Evolutionary conservation across 192 early-diverging fungal genomes (phyloP), one percentile per base, ranked within the genome.

Genomic region (Backusella morwellensis): DNA sequence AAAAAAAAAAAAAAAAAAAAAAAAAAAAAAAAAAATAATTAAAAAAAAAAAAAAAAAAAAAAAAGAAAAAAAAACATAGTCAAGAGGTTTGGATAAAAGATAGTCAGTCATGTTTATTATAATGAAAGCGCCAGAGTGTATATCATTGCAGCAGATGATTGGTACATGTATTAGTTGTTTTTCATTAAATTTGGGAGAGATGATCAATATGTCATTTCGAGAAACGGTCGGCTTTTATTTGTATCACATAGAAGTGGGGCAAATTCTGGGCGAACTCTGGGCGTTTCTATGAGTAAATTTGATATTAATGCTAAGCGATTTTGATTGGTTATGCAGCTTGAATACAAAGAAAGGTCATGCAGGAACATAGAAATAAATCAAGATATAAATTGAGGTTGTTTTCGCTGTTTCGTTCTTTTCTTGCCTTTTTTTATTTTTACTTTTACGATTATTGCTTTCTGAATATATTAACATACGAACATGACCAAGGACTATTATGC

Each of bases 401-500:
- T 32, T 19, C 0, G n/a, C 68, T 23, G 14, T 42, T 21, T 36
- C n/a, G 17, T 38, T 21, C n/a, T 38, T 69, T 36, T 29, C 14
- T 36, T 21, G 32, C 32, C 32, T 32, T 32, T 32, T 69, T 6
- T 44, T 26, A n/a, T n/a, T 47, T 70, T 40, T 3, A 40, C 38
- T 40, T 42, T 70, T 12, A 42, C 14, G 41, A 42, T 70, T 70
- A 11, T 70, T 44, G 23, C 40, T 36, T n/a, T 79, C 17, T 23
- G 41, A 3, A 66, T 41, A 71, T n/a, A 54, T 4, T 50, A 70
- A 42, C 7, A 42, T 4, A 23, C 8, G 0, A 70, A 70, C 26
- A 90, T 97, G 92, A 92, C 95, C 44, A 97, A 97, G 85, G 96
- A 99, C 82, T 98, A 98, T 81, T 99, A 99, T 81, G 87, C 92